phyloP scores from a whole-genome alignment of 2,329 filamentous ascomycete species.

The Tolypocladium ophioglossoides region DNA sequence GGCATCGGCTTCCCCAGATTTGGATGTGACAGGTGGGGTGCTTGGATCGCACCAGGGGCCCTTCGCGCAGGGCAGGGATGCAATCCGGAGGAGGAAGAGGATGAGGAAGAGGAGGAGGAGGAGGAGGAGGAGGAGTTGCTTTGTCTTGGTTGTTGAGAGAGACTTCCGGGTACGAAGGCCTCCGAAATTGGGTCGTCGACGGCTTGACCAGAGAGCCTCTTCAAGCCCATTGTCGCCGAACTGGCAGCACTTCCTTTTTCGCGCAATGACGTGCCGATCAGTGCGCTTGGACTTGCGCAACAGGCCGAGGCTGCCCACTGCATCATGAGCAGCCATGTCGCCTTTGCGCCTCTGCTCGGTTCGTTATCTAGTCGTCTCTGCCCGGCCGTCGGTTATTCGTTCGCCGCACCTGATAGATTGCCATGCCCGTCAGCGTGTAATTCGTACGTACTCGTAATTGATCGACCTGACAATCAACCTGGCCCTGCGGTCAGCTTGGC shows the following conservation, averaged over 20 bases:
- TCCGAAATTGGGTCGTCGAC: not conserved
- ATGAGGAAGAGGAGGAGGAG: too few relatives aligned
- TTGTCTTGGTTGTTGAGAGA: not conserved
- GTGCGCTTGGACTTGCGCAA: not conserved
- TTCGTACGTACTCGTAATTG: too few relatives aligned
- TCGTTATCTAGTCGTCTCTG: too few relatives aligned
- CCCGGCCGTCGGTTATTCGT: too few relatives aligned
- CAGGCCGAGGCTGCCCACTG: too few relatives aligned
- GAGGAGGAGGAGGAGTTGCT: too few relatives aligned
- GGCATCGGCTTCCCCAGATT: not conserved
- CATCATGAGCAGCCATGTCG: too few relatives aligned
- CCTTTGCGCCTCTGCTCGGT: not conserved
- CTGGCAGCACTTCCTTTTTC: not conserved
- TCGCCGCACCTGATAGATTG: not conserved
- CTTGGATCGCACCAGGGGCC: not conserved
- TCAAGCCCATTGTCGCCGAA: not conserved
- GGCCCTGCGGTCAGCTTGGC: not conserved
- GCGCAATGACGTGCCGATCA: slow-evolving; percentile 1
- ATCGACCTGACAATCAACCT: not conserved
- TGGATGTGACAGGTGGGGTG: not conserved
- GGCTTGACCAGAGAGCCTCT: not conserved
- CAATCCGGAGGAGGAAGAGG: too few relatives aligned
- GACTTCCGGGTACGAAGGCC: not conserved
- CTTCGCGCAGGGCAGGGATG: too few relatives aligned
- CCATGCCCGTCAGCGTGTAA: not conserved